These are phyloP conservation scores for Fusarium dimerum DNA, from an alignment of 2,329 filamentous ascomycete genomes.

Conservation along the genomic window DNA sequence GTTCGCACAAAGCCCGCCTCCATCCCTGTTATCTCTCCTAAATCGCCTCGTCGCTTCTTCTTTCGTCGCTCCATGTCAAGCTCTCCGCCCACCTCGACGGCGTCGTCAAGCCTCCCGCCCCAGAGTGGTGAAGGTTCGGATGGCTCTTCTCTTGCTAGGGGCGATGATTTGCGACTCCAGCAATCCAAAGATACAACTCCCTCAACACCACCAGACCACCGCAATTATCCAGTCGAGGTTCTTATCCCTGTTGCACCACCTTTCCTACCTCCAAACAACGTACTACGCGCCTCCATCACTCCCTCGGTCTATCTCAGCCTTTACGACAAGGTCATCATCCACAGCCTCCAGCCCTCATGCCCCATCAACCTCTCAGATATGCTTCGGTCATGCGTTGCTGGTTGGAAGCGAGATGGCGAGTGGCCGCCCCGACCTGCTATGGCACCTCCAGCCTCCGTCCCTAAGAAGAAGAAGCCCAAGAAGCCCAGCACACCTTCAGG, in stretches of 20 bases:
- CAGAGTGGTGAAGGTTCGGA: constrained; percentile 38
- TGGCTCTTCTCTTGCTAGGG: constrained; percentile 43
- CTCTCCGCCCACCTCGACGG: constrained; percentile 36
- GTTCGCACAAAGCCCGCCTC: constrained; percentile 49
- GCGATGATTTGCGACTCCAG: constrained; percentile 35
- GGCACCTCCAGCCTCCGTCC: constrained; percentile 37
- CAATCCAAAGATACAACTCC: constrained; percentile 36
- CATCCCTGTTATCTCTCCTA: constrained; percentile 45
- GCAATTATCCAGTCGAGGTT: constrained; percentile 54
- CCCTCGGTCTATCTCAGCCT: constrained; percentile 76
- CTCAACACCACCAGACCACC: constrained; percentile 23
- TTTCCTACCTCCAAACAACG: constrained; percentile 71
- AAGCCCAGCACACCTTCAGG: constrained; percentile 14
- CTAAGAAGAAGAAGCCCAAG: constrained; percentile 43
- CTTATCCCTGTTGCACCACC: constrained; percentile 74
- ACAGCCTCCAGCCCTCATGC: constrained; percentile 78
- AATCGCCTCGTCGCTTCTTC: constrained; percentile 51
- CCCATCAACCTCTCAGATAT: constrained; percentile 87
- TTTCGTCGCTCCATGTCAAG: constrained; percentile 49
- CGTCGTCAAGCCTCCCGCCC: constrained; percentile 19
- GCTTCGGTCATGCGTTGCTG: constrained; percentile 76
- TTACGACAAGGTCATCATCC: constrained; percentile 84
- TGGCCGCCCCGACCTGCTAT: constrained; percentile 70
- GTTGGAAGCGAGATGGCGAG: constrained; percentile 91
- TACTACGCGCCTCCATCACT: constrained; percentile 75